Percentiles rank a stretch among this genome's conserved stretches.
phyloP scores from a whole-genome alignment of 2,329 filamentous ascomycete genomes.

The Epichloe amarillans region DNA sequence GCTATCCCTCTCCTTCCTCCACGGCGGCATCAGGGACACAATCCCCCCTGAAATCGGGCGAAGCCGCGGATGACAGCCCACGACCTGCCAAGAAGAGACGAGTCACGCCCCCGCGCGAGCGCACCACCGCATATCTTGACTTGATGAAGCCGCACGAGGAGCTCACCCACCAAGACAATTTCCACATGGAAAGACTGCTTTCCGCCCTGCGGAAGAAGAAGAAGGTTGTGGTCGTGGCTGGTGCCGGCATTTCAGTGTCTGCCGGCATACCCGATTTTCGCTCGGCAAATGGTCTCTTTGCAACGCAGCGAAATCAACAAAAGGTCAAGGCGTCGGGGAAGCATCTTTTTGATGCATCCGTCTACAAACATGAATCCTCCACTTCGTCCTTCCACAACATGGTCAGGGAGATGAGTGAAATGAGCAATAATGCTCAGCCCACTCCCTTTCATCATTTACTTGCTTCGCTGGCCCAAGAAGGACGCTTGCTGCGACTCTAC shows the following conservation, averaged over 20 bases:
- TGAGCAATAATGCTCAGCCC: conserved; percentile 64
- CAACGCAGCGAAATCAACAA: conserved; percentile 70
- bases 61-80: conserved; percentile 38
- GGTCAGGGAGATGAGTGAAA: conserved; percentile 78
- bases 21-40: conserved; percentile 34
- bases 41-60: conserved; percentile 35
- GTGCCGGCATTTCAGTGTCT: conserved; percentile 92
- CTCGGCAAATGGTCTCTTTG: conserved; percentile 81
- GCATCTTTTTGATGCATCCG: conserved; percentile 90
- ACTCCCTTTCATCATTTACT: conserved; percentile 90
- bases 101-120: conserved; percentile 45
- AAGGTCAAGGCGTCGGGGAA: conserved; percentile 85
- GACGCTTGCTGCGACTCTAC: conserved; percentile 78
- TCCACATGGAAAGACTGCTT: conserved; percentile 57
- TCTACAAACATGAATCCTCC: conserved; percentile 83
- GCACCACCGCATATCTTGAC: conserved; percentile 73
- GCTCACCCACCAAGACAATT: conserved; percentile 28
- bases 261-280: conserved; percentile 96
- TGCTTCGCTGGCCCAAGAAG: conserved; percentile 77
- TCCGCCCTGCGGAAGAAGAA: conserved; percentile 72
- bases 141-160: conserved; percentile 41
- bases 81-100: conserved; percentile 67
- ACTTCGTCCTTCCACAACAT: conserved; percentile 91
- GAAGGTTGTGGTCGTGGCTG: conserved; percentile 93
- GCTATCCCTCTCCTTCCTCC: conserved; percentile 39